Conservation (phyloP, 768 basidiomycete species). For the Phaeotremella fagi region DNA sequence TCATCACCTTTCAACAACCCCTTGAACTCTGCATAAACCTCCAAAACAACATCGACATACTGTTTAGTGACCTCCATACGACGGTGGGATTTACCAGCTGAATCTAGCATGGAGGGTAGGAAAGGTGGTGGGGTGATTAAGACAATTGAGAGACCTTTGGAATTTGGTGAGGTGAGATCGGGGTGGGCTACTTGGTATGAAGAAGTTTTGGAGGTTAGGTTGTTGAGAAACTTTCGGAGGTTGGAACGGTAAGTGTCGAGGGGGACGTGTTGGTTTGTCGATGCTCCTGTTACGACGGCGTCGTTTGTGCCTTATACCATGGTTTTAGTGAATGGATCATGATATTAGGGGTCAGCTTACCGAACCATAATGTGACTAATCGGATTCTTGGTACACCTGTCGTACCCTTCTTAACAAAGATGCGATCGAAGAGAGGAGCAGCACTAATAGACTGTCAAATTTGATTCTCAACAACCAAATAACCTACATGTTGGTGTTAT, state of each 20-base stretch:
- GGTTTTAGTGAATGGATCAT: background rate
- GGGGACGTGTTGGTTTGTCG: constrained; percentile 16
- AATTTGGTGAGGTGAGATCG: no score
- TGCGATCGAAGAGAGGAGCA: constrained; percentile 19
- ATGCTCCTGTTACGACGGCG: constrained; percentile 1
- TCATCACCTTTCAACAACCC: constrained; percentile 10
- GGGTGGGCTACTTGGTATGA: constrained; percentile 3
- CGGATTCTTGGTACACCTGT: constrained; percentile 14
- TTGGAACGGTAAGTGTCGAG: constrained; percentile 14
- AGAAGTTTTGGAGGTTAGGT: constrained; percentile 16
- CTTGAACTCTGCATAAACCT: constrained; percentile 10
- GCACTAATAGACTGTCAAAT: background rate
- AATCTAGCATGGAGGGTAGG: background rate
- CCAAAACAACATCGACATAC: constrained; percentile 10
- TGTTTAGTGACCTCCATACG: background rate
- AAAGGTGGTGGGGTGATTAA: constrained; percentile 20
- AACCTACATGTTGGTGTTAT: constrained; percentile 8
- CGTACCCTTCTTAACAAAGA: constrained; percentile 20
- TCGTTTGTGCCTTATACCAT: constrained; percentile 27
- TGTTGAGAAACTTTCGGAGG: constrained; percentile 10
- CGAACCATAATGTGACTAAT: constrained; percentile 34
- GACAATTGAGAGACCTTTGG: constrained; percentile 8
- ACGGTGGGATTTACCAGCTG: background rate
- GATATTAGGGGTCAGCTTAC: constrained; percentile 9
- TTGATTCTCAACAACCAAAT: background rate